Base-by-base conservation (phyloP, 805 yeast species). In the Kuraishia ogatae region DNA sequence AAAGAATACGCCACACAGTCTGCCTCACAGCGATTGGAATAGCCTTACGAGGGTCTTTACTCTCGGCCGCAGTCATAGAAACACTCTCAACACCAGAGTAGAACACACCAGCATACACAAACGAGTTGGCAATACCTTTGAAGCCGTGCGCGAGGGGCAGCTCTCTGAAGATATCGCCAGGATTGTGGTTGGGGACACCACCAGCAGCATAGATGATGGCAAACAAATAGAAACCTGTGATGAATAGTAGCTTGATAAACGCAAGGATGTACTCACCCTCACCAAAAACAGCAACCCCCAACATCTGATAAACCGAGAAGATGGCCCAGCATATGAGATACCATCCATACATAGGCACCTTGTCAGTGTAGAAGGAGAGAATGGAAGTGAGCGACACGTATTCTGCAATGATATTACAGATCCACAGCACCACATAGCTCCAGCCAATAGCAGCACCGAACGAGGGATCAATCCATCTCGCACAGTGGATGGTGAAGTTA, bases 361-460 rank as follows among this genome's bases (percentile, higher is more conserved):
- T 72, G 2, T 77, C 78, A 1, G 81, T 78, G 76, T 81, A 81
- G 53, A 67, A 73, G 56, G 70, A 71, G 66, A 79, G 63, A 13
- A 80, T 75, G 4, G 81, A 70, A 4, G 81, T 78, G 29, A 77
- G 71, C 3, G 79, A 71, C 52, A 79, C 77, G 60, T 80, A 81
- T 62, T 80, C 85, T 21, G 28, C 29, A 28, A 53, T 53, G 35
- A 35, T 49, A 51, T 53, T 53, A 22, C 55, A 53, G 49, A 49
- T 19, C 55, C 55, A 82, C 50, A 82, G 68, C 22, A 82, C 75
- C 19, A 76, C 79, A 61, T 82, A 82, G 55, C 69, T 73, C 68
- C 82, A 69, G 0, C 83, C 81, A 21, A 81, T 70, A 1, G 84
- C 72, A 10, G 82, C 83, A 29, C 87, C 87, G 58, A 76, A 78